These are phyloP conservation scores for Umbellularia californica DNA, from an alignment of 164 flowering plant genomes.

Conservation along the genomic window DNA sequence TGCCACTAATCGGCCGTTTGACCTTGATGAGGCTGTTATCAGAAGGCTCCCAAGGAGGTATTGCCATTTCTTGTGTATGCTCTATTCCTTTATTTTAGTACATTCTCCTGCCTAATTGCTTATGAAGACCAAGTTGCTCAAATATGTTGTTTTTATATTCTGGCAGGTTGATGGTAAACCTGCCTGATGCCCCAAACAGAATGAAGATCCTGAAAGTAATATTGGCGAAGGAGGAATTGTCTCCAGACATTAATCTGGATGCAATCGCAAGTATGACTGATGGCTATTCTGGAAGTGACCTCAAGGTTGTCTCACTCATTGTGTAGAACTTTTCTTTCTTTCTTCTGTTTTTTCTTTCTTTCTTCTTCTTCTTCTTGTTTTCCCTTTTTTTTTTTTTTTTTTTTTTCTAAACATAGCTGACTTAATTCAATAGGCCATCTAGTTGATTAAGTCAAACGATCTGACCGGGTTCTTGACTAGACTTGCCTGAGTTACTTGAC, in stretches of 20 bases:
- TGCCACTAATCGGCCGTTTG: slow-evolving; percentile 95
- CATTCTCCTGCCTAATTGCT: no score
- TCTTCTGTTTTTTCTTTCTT: background rate
- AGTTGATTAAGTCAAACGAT: no score
- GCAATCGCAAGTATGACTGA: slow-evolving; percentile 82
- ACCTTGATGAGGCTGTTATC: slow-evolving; percentile 94
- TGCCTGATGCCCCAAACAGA: slow-evolving; percentile 89
- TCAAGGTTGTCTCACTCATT: slow-evolving; percentile 52
- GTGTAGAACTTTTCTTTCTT: no score
- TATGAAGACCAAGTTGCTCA: background rate
- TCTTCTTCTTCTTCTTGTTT: background rate
- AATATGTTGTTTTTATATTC: slow-evolving; percentile 2
- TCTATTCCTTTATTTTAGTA: no score
- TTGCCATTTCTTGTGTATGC: background rate
- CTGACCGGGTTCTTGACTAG: no score
- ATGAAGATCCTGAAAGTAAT: slow-evolving; percentile 78
- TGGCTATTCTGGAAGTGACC: slow-evolving; percentile 93
- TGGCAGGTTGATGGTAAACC: slow-evolving; percentile 82
- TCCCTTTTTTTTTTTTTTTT: no score
- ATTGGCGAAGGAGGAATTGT: slow-evolving; percentile 79
- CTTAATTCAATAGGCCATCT: no score
- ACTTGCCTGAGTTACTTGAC: no score
- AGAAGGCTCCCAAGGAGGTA: slow-evolving; percentile 93
- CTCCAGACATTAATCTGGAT: slow-evolving; percentile 71
- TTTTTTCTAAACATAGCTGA: no score